phyloP scores from a whole-genome alignment of 2,329 filamentous ascomycete species.

The Parafenestella ontariensis region DNA sequence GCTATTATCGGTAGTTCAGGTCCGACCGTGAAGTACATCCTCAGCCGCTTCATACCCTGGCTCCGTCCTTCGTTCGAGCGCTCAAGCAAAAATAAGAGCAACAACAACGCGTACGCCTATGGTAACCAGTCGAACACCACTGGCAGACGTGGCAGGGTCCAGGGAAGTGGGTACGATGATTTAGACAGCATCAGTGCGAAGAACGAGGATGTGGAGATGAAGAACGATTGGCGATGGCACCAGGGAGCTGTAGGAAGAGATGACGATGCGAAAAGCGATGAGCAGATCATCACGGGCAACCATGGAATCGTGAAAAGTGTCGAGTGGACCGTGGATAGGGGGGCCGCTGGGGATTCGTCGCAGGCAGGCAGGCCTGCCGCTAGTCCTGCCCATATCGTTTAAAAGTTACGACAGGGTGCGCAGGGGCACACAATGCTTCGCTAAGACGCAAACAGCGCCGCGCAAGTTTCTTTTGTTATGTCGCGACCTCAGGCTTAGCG shows the following conservation, averaged over 20 bases:
- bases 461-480: background rate
- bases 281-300: conserved; percentile 19
- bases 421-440: background rate
- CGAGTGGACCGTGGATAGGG: conserved; percentile 22
- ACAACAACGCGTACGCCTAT: conserved; percentile 12
- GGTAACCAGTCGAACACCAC: conserved; percentile 7
- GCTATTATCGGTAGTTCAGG: conserved; percentile 25
- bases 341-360: background rate
- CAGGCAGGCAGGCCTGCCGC: conserved; percentile 1
- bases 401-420: background rate
- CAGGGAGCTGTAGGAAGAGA: conserved; percentile 8
- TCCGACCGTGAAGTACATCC: conserved; percentile 24
- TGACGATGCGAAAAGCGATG: conserved; percentile 26
- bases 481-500: background rate
- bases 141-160: no score
- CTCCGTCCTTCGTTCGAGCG: conserved; percentile 16
- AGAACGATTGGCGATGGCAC: conserved; percentile 22
- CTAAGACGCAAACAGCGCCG: background rate
- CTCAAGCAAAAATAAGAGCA: conserved; percentile 10
- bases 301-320: conserved; percentile 30
- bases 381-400: conserved; percentile 16
- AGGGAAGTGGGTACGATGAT: conserved; percentile 26
- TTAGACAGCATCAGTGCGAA: conserved; percentile 11
- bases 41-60: conserved; percentile 19
- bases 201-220: conserved; percentile 25